Base-by-base conservation (phyloP, 2,329 filamentous ascomycete species). In the Alternaria arbusti region DNA sequence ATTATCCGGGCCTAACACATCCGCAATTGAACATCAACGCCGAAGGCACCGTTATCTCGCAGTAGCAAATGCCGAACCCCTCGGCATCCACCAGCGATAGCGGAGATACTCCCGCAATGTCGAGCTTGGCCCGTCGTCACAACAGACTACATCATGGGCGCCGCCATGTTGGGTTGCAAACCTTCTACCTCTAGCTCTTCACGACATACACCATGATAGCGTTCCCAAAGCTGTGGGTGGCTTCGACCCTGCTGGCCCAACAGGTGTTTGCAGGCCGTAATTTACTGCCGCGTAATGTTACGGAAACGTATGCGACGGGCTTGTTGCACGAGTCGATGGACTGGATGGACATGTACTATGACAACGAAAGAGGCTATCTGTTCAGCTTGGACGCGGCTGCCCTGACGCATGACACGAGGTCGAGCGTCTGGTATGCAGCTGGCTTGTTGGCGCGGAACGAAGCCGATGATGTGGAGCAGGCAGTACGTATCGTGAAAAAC, bases 381-480 rank as follows among this genome's bases (percentile, higher is more conserved):
- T 87, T 86, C 72, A 81, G 84, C 47, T 82, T 86, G 43, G 77
- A 81, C 60, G 78, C 80, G 3, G 72, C 80, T 9, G 84, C 86
- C 0, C 77, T 87, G 7, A 80, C 83, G 3, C 86, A 89, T 63
- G 86, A 88, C 47, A 89, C 86, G 0, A 82, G 87, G 57, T 84
- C 82, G 46, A 87, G 86, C 0, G 82, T 82, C 0, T 89, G 88
- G 87, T 89, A 89, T 72, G 86, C 86, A 0, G 80, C 86, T 5
- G 87, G 87, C 0, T 79, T 90, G 4, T 74, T 89, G 22, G 86
- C 86, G 13, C 81, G 87, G 3, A 87, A 89, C 67, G 63, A 83
- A 13, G 82, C 80, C 15, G 75, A 79, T 22, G 86, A 89, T 71
- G 80, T 81, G 4, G 69, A 75, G 1, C 82, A 87, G 63, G 87